A percentile compares a stretch with the other conserved stretches of the same genome.
Evolutionary conservation across 768 basidiomycete species (phyloP).

Genomic region (Lentinus tigrinus): DNA sequence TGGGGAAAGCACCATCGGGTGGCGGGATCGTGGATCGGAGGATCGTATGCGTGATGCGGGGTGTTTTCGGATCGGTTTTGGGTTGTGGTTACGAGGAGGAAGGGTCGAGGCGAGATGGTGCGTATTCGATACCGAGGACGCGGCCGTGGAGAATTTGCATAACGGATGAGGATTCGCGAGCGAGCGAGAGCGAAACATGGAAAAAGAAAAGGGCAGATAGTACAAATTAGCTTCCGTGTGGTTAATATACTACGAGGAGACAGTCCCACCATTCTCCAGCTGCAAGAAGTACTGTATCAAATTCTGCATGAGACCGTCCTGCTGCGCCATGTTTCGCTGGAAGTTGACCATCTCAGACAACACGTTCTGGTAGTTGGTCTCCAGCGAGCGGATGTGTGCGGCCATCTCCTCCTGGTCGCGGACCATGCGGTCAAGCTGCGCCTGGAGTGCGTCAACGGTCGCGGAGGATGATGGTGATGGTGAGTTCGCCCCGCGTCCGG

Average conservation of each 20-base stretch:
- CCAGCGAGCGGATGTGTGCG: slow-evolving; percentile 54
- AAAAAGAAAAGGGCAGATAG: slow-evolving; percentile 18
- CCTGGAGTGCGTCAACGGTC: slow-evolving; percentile 40
- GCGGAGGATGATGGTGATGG: slow-evolving; percentile 22
- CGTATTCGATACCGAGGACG: too few relatives aligned
- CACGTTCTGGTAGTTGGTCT: slow-evolving; percentile 65
- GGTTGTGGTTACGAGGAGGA: not conserved
- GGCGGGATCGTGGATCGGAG: too few relatives aligned
- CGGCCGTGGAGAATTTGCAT: not conserved
- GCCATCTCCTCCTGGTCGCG: slow-evolving; percentile 51
- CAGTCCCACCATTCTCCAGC: slow-evolving; percentile 54
- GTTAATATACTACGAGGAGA: slow-evolving; percentile 22
- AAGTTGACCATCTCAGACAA: slow-evolving; percentile 72
- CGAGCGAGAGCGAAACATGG: slow-evolving; percentile 3
- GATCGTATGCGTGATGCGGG: not conserved
- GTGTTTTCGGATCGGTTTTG: not conserved
- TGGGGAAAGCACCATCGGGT: not conserved
- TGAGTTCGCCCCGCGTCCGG: slow-evolving; percentile 23
- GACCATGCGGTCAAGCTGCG: slow-evolving; percentile 47
- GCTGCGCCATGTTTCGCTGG: slow-evolving; percentile 75
- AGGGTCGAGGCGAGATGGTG: not conserved
- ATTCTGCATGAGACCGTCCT: slow-evolving; percentile 81
- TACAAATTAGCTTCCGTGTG: slow-evolving; percentile 39
- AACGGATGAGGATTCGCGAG: not conserved
- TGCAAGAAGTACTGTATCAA: slow-evolving; percentile 81